A percentile compares a stretch with the other conserved stretches of the same genome.
phyloP scores from a whole-genome alignment of 2,329 filamentous ascomycete species.

The Fusarium dlaminii region DNA sequence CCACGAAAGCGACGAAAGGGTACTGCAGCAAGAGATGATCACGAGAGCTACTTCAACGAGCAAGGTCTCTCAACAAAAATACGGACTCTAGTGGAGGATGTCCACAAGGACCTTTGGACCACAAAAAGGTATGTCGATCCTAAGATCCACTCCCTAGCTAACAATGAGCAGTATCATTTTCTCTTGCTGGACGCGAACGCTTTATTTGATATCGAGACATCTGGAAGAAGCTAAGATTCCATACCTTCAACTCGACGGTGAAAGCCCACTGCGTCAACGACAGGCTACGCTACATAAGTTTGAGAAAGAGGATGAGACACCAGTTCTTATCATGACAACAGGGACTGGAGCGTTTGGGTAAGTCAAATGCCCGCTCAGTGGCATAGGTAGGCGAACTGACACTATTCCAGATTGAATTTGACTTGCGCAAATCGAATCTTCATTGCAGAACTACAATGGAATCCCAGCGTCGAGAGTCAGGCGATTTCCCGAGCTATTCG shows the following conservation, averaged over 20 bases:
- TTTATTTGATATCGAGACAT: conserved; percentile 49
- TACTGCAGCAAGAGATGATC: neutral
- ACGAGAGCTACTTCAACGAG: neutral
- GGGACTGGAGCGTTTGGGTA: conserved; percentile 62
- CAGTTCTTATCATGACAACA: conserved; percentile 62
- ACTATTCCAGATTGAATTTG: conserved; percentile 54
- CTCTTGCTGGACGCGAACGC: conserved; percentile 56
- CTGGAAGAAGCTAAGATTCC: conserved; percentile 42
- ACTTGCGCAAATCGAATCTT: conserved; percentile 58
- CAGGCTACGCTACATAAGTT: conserved; percentile 53
- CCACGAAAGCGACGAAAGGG: neutral
- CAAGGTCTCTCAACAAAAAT: neutral
- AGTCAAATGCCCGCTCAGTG: neutral
- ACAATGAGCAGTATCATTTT: conserved; percentile 53
- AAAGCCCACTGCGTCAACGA: conserved; percentile 48
- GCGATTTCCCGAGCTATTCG: conserved; percentile 60
- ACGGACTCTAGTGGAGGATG: neutral
- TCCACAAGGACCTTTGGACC: neutral
- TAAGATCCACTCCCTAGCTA: accelerated
- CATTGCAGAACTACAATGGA: conserved; percentile 65
- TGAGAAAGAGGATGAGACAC: conserved; percentile 27
- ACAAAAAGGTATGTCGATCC: neutral
- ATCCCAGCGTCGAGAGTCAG: conserved; percentile 62
- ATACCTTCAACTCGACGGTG: conserved; percentile 56
- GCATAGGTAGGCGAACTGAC: accelerated